Evolutionary conservation across 208 protist genomes (phyloP).

Genomic region (Trypanosomatidae sp.): DNA sequence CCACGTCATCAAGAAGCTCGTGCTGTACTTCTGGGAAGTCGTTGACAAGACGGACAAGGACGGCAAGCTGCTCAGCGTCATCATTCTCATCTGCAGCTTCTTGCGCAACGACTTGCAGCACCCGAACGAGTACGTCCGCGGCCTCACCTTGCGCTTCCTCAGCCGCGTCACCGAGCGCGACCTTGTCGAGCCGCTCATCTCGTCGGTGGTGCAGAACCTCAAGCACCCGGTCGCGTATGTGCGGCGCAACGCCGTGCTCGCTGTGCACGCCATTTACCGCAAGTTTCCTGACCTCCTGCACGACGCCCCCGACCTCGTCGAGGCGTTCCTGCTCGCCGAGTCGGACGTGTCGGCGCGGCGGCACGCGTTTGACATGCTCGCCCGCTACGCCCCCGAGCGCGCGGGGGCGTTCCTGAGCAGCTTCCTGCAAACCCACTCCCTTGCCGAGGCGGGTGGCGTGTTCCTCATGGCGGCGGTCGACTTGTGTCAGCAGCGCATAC

Average conservation of each 20-base stretch:
- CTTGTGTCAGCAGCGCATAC: slow-evolving; percentile 73
- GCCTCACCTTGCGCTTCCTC: slow-evolving; percentile 95
- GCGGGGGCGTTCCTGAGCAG: slow-evolving; percentile 88
- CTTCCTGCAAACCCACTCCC: slow-evolving; percentile 75
- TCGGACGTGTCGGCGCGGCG: slow-evolving; percentile 89
- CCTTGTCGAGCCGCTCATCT: slow-evolving; percentile 95
- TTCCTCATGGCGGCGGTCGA: slow-evolving; percentile 88
- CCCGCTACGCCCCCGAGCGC: slow-evolving; percentile 87
- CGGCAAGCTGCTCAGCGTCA: slow-evolving; percentile 94
- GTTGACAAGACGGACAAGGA: slow-evolving; percentile 92
- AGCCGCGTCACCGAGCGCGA: slow-evolving; percentile 95
- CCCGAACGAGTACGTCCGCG: slow-evolving; percentile 98
- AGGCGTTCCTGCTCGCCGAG: slow-evolving; percentile 81
- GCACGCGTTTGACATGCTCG: slow-evolving; percentile 98
- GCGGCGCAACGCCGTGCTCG: slow-evolving; percentile 95
- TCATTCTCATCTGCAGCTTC: slow-evolving; percentile 97
- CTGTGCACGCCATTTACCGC: slow-evolving; percentile 91
- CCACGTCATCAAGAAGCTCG: slow-evolving; percentile 95
- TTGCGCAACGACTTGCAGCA: slow-evolving; percentile 94
- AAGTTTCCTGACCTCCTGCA: slow-evolving; percentile 92
- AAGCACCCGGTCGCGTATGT: slow-evolving; percentile 94
- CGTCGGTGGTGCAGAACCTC: slow-evolving; percentile 89
- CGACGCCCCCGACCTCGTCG: slow-evolving; percentile 95
- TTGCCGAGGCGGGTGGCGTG: slow-evolving; percentile 77
- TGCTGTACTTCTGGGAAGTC: slow-evolving; percentile 97